These are phyloP conservation scores for Zygoascus flipseniorum DNA, from an alignment of 805 yeast species.

Conservation along the genomic window DNA sequence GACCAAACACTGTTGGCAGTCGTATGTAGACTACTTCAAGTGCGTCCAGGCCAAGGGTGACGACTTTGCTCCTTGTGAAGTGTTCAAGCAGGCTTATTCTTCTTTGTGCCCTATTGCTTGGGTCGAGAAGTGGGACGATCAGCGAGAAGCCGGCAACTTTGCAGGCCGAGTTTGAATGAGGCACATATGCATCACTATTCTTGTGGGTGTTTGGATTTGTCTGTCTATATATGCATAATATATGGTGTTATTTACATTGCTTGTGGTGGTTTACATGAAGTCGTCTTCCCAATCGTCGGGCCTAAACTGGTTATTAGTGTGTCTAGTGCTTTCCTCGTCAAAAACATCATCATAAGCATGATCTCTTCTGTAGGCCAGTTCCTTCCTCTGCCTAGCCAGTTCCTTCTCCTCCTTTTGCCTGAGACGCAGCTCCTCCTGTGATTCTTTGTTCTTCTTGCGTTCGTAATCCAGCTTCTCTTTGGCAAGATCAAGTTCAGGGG, in stretches of 20 bases:
- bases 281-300: constrained; percentile 52
- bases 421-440: constrained; percentile 30
- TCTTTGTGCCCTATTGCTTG: constrained; percentile 41
- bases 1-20: constrained; percentile 97
- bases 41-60: constrained; percentile 96
- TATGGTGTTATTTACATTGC: background rate
- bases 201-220: background rate
- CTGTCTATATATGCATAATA: background rate
- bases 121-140: constrained; percentile 36
- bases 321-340: constrained; percentile 37
- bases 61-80: constrained; percentile 95
- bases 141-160: constrained; percentile 44
- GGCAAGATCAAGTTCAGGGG: constrained; percentile 33
- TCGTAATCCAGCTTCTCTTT: constrained; percentile 35
- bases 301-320: constrained; percentile 39
- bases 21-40: constrained; percentile 96
- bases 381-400: constrained; percentile 22
- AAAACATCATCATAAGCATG: constrained; percentile 42
- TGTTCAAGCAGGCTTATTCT: constrained; percentile 83
- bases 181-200: too few relatives aligned
- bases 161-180: constrained; percentile 30
- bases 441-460: constrained; percentile 26
- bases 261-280: constrained; percentile 33
- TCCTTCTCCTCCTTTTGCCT: constrained; percentile 35
- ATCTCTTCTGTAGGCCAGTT: constrained; percentile 29